A percentile compares a stretch with the other conserved stretches of the same genome.
These are phyloP conservation scores for Draba incana DNA, from an alignment of 345 rosid genomes.

Conservation along the genomic window DNA sequence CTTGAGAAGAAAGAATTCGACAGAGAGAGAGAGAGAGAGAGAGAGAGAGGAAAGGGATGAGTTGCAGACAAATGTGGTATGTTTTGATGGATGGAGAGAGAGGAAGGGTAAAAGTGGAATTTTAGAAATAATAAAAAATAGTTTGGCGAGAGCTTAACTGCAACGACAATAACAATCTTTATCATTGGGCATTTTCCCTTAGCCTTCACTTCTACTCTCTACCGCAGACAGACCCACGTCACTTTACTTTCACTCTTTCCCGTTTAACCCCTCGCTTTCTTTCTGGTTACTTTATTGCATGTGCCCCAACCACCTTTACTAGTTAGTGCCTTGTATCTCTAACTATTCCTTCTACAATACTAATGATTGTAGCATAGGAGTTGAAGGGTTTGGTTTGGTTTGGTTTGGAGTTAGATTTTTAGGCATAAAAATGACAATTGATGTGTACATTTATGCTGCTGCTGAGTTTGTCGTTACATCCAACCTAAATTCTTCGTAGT, in stretches of 20 bases:
- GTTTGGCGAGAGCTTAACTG: conserved; percentile 44
- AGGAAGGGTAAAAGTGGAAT: conserved; percentile 55
- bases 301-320: conserved; percentile 33
- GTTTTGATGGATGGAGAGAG: conserved; percentile 33
- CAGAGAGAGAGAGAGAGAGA: conserved; percentile 28
- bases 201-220: conserved; percentile 52
- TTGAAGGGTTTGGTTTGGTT: conserved; percentile 23
- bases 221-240: conserved; percentile 32
- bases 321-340: conserved; percentile 11
- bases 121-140: conserved; percentile 5
- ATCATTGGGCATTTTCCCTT: conserved; percentile 50
- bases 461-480: conserved; percentile 10
- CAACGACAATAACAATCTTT: conserved; percentile 61
- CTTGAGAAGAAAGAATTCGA: background rate
- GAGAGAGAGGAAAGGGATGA: conserved; percentile 16
- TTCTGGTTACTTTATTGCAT: conserved; percentile 29
- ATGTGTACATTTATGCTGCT: conserved; percentile 5
- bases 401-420: conserved; percentile 20
- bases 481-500: conserved; percentile 17
- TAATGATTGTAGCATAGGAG: conserved; percentile 3
- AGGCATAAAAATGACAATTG: background rate
- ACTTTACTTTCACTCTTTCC: conserved; percentile 60
- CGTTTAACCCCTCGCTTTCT: conserved; percentile 42
- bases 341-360: background rate
- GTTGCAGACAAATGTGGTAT: conserved; percentile 30